A percentile compares a stretch with the other conserved stretches of the same genome.
Evolutionary conservation across 2,329 filamentous ascomycete genomes (phyloP).

Genomic region (Septoria linicola): DNA sequence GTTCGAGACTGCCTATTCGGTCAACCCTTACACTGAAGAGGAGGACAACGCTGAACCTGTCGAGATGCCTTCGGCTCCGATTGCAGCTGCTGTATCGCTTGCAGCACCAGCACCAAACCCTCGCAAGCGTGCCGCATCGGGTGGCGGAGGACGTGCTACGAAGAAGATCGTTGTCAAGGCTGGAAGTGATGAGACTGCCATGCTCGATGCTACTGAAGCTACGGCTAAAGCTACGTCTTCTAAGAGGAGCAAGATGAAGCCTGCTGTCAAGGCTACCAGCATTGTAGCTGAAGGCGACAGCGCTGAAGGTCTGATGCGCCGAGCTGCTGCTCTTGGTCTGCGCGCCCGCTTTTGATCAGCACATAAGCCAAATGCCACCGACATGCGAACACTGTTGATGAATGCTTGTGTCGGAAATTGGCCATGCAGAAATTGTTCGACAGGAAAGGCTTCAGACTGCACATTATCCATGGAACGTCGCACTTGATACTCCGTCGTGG

Average conservation of each 20-base stretch:
- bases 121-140: slow-evolving; percentile 15
- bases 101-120: background rate
- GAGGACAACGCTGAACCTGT: background rate
- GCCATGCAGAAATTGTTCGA: too few relatives aligned
- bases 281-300: background rate
- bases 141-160: background rate
- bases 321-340: slow-evolving; percentile 11
- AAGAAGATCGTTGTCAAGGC: slow-evolving; percentile 1
- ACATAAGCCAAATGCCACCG: background rate
- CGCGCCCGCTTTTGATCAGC: background rate
- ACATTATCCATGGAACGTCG: too few relatives aligned
- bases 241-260: slow-evolving; percentile 2
- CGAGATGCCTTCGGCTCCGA: background rate
- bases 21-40: background rate
- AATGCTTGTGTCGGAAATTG: background rate
- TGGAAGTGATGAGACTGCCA: background rate
- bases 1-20: background rate
- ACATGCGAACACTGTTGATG: too few relatives aligned
- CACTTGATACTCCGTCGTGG: background rate
- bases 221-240: background rate
- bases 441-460: too few relatives aligned
- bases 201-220: background rate
- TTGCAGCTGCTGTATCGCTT: background rate
- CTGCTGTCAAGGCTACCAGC: background rate
- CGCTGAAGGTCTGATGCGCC: background rate